These are phyloP conservation scores for Pestalotiopsis sp. DNA, from an alignment of 2,329 filamentous ascomycete genomes.

Conservation along the genomic window DNA sequence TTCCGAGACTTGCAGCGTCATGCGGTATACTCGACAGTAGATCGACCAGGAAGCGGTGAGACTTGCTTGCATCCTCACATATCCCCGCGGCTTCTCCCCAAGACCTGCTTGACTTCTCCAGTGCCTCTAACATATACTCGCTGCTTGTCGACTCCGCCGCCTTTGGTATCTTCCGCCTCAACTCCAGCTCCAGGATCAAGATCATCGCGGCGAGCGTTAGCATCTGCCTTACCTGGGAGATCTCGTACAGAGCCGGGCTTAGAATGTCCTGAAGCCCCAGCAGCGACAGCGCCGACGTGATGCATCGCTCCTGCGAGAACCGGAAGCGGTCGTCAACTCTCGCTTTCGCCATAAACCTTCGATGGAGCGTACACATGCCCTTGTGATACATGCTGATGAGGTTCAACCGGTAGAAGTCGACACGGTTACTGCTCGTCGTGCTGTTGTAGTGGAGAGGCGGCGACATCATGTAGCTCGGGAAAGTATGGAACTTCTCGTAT, in stretches of 20 bases:
- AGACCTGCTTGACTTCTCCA: neutral
- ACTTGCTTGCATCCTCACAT: neutral
- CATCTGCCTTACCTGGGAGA: neutral
- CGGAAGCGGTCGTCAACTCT: constrained; percentile 16
- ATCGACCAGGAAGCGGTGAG: neutral
- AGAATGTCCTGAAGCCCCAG: constrained; percentile 22
- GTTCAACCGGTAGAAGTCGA: constrained; percentile 45
- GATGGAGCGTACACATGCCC: constrained; percentile 51
- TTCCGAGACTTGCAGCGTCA: too few species aligned
- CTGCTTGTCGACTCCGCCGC: neutral
- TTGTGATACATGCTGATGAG: constrained; percentile 54
- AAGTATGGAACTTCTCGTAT: constrained; percentile 22
- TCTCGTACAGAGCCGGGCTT: neutral
- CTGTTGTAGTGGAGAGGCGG: neutral
- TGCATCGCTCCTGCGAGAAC: constrained; percentile 24
- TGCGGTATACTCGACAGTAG: neutral
- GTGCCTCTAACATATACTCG: neutral
- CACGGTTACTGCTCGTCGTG: constrained; percentile 30
- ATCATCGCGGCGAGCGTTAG: neutral
- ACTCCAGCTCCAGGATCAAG: neutral
- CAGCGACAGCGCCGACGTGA: constrained; percentile 27
- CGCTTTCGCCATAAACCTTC: constrained; percentile 43
- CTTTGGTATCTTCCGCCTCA: neutral
- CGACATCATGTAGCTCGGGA: neutral
- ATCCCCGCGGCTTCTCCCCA: neutral